Percentiles rank a stretch among this genome's conserved stretches.
Evolutionary conservation across 768 basidiomycete genomes (phyloP).

Genomic region (Mycena vulgaris): DNA sequence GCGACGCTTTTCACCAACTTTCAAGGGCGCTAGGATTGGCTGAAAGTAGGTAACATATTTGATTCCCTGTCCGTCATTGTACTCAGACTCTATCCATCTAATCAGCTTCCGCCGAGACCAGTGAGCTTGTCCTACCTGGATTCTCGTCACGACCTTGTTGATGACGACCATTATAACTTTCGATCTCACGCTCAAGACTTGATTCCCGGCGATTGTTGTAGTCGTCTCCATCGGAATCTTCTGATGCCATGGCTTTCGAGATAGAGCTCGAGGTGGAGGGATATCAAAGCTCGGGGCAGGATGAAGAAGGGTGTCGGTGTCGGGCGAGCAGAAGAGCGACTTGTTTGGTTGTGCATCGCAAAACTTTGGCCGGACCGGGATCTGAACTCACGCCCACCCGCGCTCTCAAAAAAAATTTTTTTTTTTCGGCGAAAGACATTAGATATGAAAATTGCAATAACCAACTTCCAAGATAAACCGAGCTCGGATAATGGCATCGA

Average conservation of each 20-base stretch:
- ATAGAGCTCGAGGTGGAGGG: too few species aligned
- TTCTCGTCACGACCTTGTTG: too few species aligned
- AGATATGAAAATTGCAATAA: constrained; percentile 6
- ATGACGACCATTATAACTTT: too few species aligned
- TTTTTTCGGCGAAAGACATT: constrained; percentile 2
- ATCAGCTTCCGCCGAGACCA: neutral
- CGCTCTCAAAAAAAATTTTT: neutral
- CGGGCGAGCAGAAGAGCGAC: too few species aligned
- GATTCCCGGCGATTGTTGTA: too few species aligned
- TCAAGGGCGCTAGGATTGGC: neutral
- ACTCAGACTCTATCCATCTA: neutral
- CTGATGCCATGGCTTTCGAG: too few species aligned
- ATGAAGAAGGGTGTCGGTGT: too few species aligned
- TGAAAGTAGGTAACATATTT: neutral
- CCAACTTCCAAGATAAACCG: too few species aligned
- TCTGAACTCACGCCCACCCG: neutral
- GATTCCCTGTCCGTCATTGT: constrained; percentile 11
- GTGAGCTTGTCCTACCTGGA: neutral
- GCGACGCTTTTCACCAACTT: neutral
- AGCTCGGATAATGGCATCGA: too few species aligned
- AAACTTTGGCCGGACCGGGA: neutral
- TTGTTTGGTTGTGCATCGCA: neutral
- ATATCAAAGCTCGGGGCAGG: too few species aligned
- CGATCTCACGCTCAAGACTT: too few species aligned
- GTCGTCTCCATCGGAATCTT: too few species aligned